phyloP scores from a whole-genome alignment of 2,329 filamentous ascomycete genomes.

The Metarhizium album region DNA sequence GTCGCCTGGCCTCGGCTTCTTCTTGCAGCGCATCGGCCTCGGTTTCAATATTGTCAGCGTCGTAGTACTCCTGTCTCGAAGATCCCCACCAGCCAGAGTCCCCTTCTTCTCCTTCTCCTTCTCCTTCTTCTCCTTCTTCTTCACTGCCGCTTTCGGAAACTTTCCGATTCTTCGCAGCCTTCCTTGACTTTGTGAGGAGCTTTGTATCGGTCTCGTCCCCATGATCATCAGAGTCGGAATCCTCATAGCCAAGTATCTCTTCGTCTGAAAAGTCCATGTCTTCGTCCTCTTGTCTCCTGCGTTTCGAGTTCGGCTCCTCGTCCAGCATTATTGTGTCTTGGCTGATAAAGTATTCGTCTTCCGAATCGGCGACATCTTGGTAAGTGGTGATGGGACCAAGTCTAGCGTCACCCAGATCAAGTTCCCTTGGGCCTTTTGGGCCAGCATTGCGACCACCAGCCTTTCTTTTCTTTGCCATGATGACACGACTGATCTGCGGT shows the following conservation, averaged over 20 bases:
- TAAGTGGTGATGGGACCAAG: constrained; percentile 52
- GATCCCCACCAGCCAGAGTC: constrained; percentile 73
- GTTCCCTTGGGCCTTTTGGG: constrained; percentile 41
- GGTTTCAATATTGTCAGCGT: constrained; percentile 63
- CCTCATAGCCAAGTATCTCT: constrained; percentile 43
- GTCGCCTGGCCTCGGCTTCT: constrained; percentile 75
- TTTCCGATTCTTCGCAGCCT: constrained; percentile 21
- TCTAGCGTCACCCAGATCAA: constrained; percentile 48
- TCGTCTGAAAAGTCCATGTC: constrained; percentile 54
- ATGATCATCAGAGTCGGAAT: constrained; percentile 31
- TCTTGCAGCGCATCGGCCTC: constrained; percentile 71
- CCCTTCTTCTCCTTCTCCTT: constrained; percentile 42
- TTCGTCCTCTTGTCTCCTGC: constrained; percentile 62
- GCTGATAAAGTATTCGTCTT: constrained; percentile 86
- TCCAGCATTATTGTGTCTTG: constrained; percentile 80
- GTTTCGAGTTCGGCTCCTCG: constrained; percentile 69
- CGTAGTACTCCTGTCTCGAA: constrained; percentile 84
- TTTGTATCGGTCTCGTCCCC: constrained; percentile 21
- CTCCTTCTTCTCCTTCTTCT: constrained; percentile 43
- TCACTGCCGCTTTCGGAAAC: constrained; percentile 46
- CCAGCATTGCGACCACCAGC: constrained; percentile 38
- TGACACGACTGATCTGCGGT: constrained; percentile 4
- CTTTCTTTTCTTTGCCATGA: constrained; percentile 63
- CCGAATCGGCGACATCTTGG: constrained; percentile 83
- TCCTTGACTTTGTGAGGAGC: constrained; percentile 6